Percentiles rank a stretch among this genome's conserved stretches.
Evolutionary conservation across 495 filamentous ascomycete genomes (phyloP).

Genomic region (Podospora conica): DNA sequence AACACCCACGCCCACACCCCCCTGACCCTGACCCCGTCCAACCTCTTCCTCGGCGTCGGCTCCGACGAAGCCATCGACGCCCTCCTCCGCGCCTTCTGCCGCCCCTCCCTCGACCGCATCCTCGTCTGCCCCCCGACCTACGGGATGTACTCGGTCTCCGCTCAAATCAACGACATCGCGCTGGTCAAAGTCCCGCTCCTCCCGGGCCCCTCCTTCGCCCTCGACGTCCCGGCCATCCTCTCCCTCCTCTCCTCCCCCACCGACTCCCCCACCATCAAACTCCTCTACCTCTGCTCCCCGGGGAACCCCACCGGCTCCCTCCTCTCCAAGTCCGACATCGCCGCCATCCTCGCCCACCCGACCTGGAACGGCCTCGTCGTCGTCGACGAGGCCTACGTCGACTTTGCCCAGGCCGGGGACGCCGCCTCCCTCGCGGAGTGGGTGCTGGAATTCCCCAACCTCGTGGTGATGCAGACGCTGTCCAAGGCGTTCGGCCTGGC

Average conservation of each 20-base stretch:
- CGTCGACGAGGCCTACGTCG: conserved; percentile 94
- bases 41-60: conserved; percentile 92
- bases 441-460: conserved; percentile 89
- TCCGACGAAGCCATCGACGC: conserved; percentile 96
- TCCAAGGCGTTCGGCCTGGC: conserved; percentile 95
- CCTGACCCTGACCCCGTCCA: conserved; percentile 66
- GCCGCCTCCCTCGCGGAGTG: conserved; percentile 77
- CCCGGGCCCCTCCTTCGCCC: conserved; percentile 53
- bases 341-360: conserved; percentile 70
- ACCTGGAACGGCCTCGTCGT: conserved; percentile 94
- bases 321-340: conserved; percentile 69
- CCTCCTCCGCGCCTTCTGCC: conserved; percentile 85
- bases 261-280: conserved; percentile 61
- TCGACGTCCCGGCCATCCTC: conserved; percentile 65
- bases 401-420: conserved; percentile 70
- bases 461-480: conserved; percentile 96
- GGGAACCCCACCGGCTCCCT: conserved; percentile 87
- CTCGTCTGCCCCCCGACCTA: conserved; percentile 94
- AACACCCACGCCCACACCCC: conserved; percentile 77
- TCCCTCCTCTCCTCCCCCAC: conserved; percentile 46
- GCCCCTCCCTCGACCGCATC: conserved; percentile 79
- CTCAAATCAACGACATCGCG: conserved; percentile 83
- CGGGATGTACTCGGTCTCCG: conserved; percentile 95
- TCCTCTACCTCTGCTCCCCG: conserved; percentile 87
- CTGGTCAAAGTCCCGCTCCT: conserved; percentile 78